phyloP scores from a whole-genome alignment of 1,284 basidiomycete genomes.

The Moniliella sp. region DNA sequence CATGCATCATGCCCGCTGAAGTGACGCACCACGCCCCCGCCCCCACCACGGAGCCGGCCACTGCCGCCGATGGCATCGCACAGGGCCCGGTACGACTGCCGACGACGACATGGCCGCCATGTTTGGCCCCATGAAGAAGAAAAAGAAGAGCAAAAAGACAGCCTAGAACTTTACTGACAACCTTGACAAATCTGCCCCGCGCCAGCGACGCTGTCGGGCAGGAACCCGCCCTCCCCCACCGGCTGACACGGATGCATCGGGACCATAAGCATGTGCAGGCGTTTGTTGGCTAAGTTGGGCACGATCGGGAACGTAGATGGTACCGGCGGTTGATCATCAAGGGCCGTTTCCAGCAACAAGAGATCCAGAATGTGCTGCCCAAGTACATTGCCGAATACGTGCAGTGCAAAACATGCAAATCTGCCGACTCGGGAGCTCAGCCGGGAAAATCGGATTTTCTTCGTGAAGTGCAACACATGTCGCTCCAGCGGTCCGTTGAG shows the following conservation, averaged over 20 bases:
- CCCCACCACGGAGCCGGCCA: not conserved
- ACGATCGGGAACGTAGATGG: constrained; percentile 90
- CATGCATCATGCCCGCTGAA: too few relatives aligned
- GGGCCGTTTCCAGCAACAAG: constrained; percentile 93
- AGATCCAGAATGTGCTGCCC: constrained; percentile 91
- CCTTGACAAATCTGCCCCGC: not conserved
- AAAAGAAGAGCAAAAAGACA: not conserved
- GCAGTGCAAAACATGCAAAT: constrained; percentile 98
- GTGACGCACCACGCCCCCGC: not conserved
- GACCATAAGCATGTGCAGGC: constrained; percentile 97
- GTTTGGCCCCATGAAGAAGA: not conserved
- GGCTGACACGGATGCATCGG: constrained; percentile 96
- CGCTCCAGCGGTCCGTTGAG: constrained; percentile 76
- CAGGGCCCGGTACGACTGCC: not conserved
- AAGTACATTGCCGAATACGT: too few relatives aligned
- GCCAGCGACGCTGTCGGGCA: too few relatives aligned
- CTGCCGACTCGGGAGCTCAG: constrained; percentile 81
- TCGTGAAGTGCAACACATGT: constrained; percentile 89
- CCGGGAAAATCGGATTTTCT: constrained; percentile 91
- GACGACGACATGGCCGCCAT: not conserved
- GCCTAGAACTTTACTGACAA: not conserved
- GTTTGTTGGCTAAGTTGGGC: constrained; percentile 96
- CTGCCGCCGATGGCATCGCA: not conserved
- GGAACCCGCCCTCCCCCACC: constrained; percentile 83
- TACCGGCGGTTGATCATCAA: constrained; percentile 77